Percentiles rank a stretch among this genome's conserved stretches.
phyloP scores from a whole-genome alignment of 2,329 filamentous ascomycete species.

The Hypoxylon sp. region DNA sequence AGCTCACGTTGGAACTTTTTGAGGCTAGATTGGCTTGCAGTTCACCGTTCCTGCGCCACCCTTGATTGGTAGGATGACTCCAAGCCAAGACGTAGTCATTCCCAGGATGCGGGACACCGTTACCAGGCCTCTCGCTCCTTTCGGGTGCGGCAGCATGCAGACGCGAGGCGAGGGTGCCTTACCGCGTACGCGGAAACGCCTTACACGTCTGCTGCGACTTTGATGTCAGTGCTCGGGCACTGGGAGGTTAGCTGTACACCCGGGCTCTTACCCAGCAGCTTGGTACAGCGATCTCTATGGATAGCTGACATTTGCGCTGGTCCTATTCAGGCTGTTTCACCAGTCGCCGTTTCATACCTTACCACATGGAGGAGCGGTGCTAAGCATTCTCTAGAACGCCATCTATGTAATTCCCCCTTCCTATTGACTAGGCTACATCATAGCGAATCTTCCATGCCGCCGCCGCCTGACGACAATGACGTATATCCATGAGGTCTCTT shows the following conservation, averaged over 20 bases:
- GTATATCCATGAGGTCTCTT: constrained; percentile 34
- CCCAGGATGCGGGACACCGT: constrained; percentile 38
- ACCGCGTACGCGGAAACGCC: constrained; percentile 43
- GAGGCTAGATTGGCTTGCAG: constrained; percentile 46
- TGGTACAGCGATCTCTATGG: constrained; percentile 42
- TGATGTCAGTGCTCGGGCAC: constrained; percentile 31
- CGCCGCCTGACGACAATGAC: constrained; percentile 32
- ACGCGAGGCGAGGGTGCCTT: constrained; percentile 45
- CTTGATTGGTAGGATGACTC: constrained; percentile 39
- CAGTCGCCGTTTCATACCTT: constrained; percentile 17
- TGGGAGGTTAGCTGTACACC: constrained; percentile 31
- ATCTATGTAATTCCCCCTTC: constrained; percentile 9
- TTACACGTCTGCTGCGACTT: constrained; percentile 34
- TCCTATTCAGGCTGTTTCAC: constrained; percentile 28
- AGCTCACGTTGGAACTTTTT: constrained; percentile 35
- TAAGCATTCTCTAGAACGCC: constrained; percentile 16
- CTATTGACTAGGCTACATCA: constrained; percentile 17
- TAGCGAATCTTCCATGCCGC: constrained; percentile 20
- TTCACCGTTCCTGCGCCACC: constrained; percentile 30
- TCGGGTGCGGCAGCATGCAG: constrained; percentile 45
- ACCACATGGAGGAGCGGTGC: constrained; percentile 16
- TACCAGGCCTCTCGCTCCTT: constrained; percentile 34
- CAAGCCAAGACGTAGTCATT: constrained; percentile 40
- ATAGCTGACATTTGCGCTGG: constrained; percentile 29
- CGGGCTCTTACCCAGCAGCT: constrained; percentile 39